Conservation (phyloP, 805 yeast genomes). For the Saccharomycopsis babjevae region DNA sequence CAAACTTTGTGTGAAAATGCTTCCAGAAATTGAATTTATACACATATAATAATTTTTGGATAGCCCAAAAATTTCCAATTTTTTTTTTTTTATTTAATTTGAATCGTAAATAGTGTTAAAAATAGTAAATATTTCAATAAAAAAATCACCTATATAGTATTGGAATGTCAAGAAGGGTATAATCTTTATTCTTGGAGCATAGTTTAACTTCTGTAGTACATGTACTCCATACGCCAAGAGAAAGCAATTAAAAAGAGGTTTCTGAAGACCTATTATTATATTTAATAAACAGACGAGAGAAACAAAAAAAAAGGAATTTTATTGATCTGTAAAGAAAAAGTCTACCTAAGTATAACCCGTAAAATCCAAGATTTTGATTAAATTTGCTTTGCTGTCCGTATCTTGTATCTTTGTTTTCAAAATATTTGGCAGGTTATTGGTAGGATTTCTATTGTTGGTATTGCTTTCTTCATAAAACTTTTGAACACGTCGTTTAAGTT, state of each 20-base stretch:
- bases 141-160: not conserved
- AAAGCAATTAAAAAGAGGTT: too few species aligned
- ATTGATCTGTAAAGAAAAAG: too few species aligned
- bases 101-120: not conserved
- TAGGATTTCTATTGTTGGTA: not conserved
- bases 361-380: not conserved
- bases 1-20: conserved; percentile 42
- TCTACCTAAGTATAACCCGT: not conserved
- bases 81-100: not conserved
- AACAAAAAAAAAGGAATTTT: not conserved
- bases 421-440: not conserved
- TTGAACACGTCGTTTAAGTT: conserved; percentile 9
- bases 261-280: too few species aligned
- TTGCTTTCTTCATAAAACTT: conserved; percentile 1
- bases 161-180: too few species aligned
- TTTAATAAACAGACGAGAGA: not conserved
- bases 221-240: too few species aligned
- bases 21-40: conserved; percentile 7
- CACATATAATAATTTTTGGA: not conserved
- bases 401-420: not conserved
- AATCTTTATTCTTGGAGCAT: too few species aligned
- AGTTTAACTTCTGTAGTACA: too few species aligned
- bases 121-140: not conserved
- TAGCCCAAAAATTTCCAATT: not conserved
- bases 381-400: not conserved